Evolutionary conservation across 2,329 filamentous ascomycete species (phyloP), one percentile per base, ranked within the genome.

Genomic region (Penicillium vulpinum): DNA sequence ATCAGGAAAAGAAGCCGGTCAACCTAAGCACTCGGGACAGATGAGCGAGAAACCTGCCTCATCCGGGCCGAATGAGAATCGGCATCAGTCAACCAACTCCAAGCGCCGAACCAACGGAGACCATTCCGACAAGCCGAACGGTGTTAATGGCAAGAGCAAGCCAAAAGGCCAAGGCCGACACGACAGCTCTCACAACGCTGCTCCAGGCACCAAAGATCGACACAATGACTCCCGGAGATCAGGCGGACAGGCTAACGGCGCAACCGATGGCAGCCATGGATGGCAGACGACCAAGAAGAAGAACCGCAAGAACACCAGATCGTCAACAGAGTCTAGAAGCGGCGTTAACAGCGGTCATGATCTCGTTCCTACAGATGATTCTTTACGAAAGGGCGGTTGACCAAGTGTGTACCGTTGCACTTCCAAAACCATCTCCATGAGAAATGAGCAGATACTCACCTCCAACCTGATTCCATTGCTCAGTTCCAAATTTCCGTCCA

Each of bases 251-350:
- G 33, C 60, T 16, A 76, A 75, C 53, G 73, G 70, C 6, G 46
- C 64, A 10, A 54, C 60, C 29, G 62, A 71, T 7, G 44, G 60
- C 16, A 55, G 59, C 6, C 70, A 73, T 18, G 70, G 73, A 51
- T 80, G 77, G 77, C 77, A 80, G 62, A 78, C 73, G 3, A 76
- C 74, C 10, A 78, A 77, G 64, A 77, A 74, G 60, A 78, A 74
- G 63, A 68, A 76, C 52, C 75, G 73, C 56, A 73, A 72, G 59
- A 70, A 66, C 41, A 62, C 63, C 43, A 78, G 75, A 54, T 66
- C 68, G 5, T 65, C 72, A 28, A 66, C 64, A 11, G 75, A 77
- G 18, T 56, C 66, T 31, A 66, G 67, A 26, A 62, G 67, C 26
- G 67, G 68, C n/a, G 49, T 62, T 18, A 59, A 65, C 26, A 62